These are phyloP conservation scores for Stenocarpella maydis DNA, from an alignment of 2,329 filamentous ascomycete species.

Conservation along the genomic window DNA sequence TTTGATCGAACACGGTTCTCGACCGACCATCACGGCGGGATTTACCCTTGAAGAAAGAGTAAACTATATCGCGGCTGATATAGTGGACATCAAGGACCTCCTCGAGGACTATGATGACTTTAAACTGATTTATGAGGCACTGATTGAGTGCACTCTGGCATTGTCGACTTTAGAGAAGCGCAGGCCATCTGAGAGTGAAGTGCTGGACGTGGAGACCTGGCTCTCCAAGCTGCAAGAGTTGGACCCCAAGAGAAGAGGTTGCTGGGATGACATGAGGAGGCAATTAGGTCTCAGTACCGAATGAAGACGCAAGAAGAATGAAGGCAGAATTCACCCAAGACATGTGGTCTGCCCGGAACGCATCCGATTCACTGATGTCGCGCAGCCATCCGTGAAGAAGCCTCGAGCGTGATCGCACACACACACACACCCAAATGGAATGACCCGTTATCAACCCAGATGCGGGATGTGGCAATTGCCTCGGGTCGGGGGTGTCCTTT, in stretches of 20 bases:
- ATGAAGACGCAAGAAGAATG: conserved; percentile 8
- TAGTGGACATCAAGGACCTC: conserved; percentile 75
- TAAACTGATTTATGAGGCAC: conserved; percentile 90
- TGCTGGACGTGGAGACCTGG: conserved; percentile 62
- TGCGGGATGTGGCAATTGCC: neutral
- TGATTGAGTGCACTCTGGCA: conserved; percentile 76
- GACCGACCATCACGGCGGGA: conserved; percentile 69
- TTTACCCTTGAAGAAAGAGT: conserved; percentile 69
- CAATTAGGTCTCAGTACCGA: conserved; percentile 41
- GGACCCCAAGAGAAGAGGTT: conserved; percentile 76
- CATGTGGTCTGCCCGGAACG: neutral
- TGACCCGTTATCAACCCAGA: neutral
- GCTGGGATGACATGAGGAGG: conserved; percentile 77
- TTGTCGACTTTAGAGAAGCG: conserved; percentile 62
- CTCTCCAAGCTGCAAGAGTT: conserved; percentile 71
- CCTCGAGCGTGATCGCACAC: neutral
- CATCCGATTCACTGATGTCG: neutral
- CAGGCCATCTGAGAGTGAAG: conserved; percentile 49
- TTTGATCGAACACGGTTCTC: conserved; percentile 59
- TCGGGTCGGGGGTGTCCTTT: neutral
- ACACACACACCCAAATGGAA: neutral
- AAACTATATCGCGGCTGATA: conserved; percentile 72
- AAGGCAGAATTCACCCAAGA: conserved; percentile 6
- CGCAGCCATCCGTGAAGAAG: neutral
- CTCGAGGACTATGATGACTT: conserved; percentile 64